Evolutionary conservation across 179 eudicot genomes (phyloP), one percentile per base, ranked within the genome.

Genomic region (Beta lomatogona): DNA sequence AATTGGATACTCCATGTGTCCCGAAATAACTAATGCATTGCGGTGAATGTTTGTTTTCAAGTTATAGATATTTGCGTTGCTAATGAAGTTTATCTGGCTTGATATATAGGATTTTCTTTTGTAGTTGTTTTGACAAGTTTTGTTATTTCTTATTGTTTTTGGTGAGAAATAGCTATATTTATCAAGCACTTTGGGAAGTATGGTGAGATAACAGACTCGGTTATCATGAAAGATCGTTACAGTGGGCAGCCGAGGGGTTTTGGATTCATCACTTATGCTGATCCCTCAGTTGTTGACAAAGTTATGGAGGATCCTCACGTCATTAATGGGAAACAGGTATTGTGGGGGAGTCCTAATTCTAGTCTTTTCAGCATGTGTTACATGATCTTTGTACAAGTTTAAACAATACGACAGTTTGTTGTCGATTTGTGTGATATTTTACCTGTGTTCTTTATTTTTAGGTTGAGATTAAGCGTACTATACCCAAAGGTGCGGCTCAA

Each of bases 381-480:
- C 13, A n/a, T 71, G 18, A 21, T 3, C 9, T 11, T 71, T 50
- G 75, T 21, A 11, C 16, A 64, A 12, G 44, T 41, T 64, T 4
- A 3, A 11, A 25, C 3, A 64, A 31, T 25, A 3, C 0, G 16
- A 5, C 44, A 28, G 16, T 64, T 64, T 22, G 41, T 25, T 12
- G 44, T 25, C 15, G 41, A 64, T 10, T 22, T 64, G 41, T 64
- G 69, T 71, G 75, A 21, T n/a, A 19, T 41, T 71, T 19, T 9
- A 45, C 31, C 9, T n/a, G 13, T 64, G 54, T 10, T 73, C 8
- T 55, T 45, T 46, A 45, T 75, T 54, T 50, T 55, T 87, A 94
- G 97, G 98, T 94, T 82, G 97, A 94, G 86, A 94, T 94, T 76
- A 92, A 94, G 81, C 88, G 97, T 83, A 92, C 98, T 21, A 92